Base-by-base conservation (phyloP, 2,329 filamentous ascomycete genomes). In the Purpureocillium lavendulum region DNA sequence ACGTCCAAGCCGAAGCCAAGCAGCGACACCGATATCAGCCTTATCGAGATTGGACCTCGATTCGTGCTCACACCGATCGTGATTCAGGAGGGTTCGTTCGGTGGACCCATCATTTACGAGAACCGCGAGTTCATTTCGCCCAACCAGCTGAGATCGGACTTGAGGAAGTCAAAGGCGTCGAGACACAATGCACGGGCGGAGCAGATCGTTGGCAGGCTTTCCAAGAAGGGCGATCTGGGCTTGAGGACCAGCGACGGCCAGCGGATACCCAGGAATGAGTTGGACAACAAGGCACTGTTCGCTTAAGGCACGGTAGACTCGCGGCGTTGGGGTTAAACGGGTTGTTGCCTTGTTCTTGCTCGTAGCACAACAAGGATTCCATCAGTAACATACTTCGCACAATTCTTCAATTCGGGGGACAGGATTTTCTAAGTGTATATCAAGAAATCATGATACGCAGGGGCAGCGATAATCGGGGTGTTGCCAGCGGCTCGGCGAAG, bases 61-160 rank as follows among this genome's bases (percentile, higher is more conserved):
- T 90, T 96, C 51, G 88, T 96, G 24, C 70, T 96, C 37, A 96
- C 88, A 18, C 90, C 92, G 1, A 96, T 96, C 49, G 81, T 97
- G 41, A 95, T 97, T 49, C 80, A 94, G 52, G 92, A 98, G 60
- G 88, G 87, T 33, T 89, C 85, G 45, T 97, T 98, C 52, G 90
- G 90, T 39, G 92, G 92, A 0, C 90, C 92, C 3, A 87, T 97
- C 48, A 94, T 98, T 56, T 98, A 94, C 66, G 87, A 97, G 71
- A 97, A 97, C 70, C 92, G 87, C 72, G 84, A 95, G 61, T 98
- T 95, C 54, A 86, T 98, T 39, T 92, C 84, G 50, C 92, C 92
- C 9, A 98, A 98, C 75, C 87, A 96, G 65, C 79, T 97, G 47
- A 75, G 92, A 49, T 73, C 87, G 31, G 92, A 97, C 47, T 62